phyloP scores from a whole-genome alignment of 345 rosid species.

The Pistacia vera region DNA sequence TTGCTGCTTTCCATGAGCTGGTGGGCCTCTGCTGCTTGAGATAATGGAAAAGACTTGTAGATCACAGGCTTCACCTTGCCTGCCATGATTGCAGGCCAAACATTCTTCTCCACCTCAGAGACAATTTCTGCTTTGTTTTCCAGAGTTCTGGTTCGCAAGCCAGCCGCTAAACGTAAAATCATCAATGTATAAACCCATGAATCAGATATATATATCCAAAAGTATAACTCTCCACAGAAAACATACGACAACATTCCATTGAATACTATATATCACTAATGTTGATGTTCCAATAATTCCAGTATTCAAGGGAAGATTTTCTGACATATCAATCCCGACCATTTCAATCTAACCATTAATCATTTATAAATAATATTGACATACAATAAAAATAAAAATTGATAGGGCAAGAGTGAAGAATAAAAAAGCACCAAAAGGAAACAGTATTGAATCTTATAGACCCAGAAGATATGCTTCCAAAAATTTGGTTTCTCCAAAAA shows the following conservation, averaged over 20 bases:
- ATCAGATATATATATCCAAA: not conserved
- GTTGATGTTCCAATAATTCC: not conserved
- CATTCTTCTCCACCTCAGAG: slow-evolving; percentile 63
- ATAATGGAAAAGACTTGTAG: slow-evolving; percentile 38
- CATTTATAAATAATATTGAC: not conserved
- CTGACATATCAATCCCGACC: not conserved
- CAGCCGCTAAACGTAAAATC: slow-evolving; percentile 57
- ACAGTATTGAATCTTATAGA: not conserved
- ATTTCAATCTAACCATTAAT: not conserved
- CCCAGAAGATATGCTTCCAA: not conserved
- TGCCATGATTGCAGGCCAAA: slow-evolving; percentile 53
- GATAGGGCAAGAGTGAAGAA: not conserved
- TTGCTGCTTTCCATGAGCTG: slow-evolving; percentile 73
- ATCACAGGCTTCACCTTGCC: slow-evolving; percentile 58
- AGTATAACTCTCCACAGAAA: not conserved
- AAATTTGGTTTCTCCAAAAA: not conserved
- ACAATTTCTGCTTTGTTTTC: slow-evolving; percentile 77
- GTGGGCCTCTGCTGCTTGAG: slow-evolving; percentile 54
- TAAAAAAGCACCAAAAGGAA: not conserved
- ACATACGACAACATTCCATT: not conserved
- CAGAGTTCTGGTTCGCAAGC: slow-evolving; percentile 63
- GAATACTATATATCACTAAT: not conserved
- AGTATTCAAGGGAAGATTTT: not conserved
- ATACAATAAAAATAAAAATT: not conserved
- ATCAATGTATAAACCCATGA: not conserved